Evolutionary conservation across 148 eudicot species (phyloP).

Genomic region (Rhododendron vialii): DNA sequence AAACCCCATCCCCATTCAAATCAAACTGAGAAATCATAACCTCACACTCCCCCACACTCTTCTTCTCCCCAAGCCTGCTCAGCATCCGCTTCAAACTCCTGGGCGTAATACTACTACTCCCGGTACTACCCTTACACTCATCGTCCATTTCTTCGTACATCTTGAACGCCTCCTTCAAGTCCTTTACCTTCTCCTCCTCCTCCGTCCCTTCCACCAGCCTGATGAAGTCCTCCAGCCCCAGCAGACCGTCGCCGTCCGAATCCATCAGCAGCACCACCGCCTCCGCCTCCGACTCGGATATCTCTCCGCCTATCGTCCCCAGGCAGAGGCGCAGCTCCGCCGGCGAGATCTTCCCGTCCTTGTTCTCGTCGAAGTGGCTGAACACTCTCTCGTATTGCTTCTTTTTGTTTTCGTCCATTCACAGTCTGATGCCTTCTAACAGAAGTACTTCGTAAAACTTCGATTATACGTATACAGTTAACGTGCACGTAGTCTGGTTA

Average conservation of each 20-base stretch:
- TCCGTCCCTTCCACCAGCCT: slow-evolving; percentile 31
- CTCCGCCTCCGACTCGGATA: slow-evolving; percentile 33
- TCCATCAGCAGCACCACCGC: slow-evolving; percentile 30
- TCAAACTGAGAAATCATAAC: slow-evolving; percentile 25
- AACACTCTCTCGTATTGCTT: slow-evolving; percentile 29
- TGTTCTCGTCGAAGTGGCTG: slow-evolving; percentile 32
- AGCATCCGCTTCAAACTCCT: slow-evolving; percentile 38
- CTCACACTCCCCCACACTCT: slow-evolving; percentile 20
- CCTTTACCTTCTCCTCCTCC: slow-evolving; percentile 25
- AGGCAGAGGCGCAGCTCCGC: slow-evolving; percentile 35
- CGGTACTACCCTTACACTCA: neutral
- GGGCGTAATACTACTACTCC: slow-evolving; percentile 18
- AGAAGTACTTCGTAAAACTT: neutral
- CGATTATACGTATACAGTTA: neutral
- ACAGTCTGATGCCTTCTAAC: neutral
- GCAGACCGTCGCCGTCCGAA: slow-evolving; percentile 41
- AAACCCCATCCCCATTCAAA: slow-evolving; percentile 29
- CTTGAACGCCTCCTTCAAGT: slow-evolving; percentile 32
- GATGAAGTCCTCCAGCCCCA: slow-evolving; percentile 35
- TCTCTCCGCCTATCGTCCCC: slow-evolving; percentile 8
- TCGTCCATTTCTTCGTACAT: slow-evolving; percentile 30
- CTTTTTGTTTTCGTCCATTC: slow-evolving; percentile 12
- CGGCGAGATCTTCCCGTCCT: slow-evolving; percentile 44
- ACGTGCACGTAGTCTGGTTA: neutral
- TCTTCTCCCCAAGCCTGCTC: slow-evolving; percentile 22